Conservation (phyloP, 2,329 filamentous ascomycete genomes). For the Seiridium cupressi region DNA sequence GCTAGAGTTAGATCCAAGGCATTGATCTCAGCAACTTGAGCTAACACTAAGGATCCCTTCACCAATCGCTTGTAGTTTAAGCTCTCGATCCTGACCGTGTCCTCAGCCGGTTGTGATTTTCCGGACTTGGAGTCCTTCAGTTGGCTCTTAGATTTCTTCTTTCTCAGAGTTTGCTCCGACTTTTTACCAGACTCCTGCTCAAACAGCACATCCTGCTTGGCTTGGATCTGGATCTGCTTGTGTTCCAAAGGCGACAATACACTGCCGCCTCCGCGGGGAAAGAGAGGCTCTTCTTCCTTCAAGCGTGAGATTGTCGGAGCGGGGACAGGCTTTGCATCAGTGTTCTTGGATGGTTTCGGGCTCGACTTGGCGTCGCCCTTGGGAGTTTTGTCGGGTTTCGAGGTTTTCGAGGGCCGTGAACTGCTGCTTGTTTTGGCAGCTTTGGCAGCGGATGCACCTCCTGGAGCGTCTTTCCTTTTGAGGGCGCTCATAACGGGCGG, state of each 20-base stretch:
- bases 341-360: constrained; percentile 17
- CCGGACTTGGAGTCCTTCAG: constrained; percentile 49
- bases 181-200: constrained; percentile 68
- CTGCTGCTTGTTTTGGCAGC: constrained; percentile 44
- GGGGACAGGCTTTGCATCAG: constrained; percentile 23
- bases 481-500: constrained; percentile 47
- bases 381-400: constrained; percentile 33
- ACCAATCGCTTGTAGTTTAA: constrained; percentile 88
- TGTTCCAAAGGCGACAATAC: constrained; percentile 90
- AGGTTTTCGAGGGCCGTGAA: constrained; percentile 47
- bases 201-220: constrained; percentile 86
- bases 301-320: constrained; percentile 42
- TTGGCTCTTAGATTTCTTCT: constrained; percentile 53
- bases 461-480: constrained; percentile 57
- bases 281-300: constrained; percentile 82
- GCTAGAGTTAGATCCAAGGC: constrained; percentile 75
- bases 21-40: constrained; percentile 80
- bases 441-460: constrained; percentile 46
- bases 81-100: constrained; percentile 73
- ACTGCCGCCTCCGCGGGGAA: constrained; percentile 89
- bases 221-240: constrained; percentile 93
- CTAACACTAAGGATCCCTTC: constrained; percentile 83
- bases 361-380: constrained; percentile 30
- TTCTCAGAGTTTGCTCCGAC: constrained; percentile 44
- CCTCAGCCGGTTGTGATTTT: constrained; percentile 52